Conservation (phyloP, 78 protist species). For the Cavenderia fasciculata region DNA sequence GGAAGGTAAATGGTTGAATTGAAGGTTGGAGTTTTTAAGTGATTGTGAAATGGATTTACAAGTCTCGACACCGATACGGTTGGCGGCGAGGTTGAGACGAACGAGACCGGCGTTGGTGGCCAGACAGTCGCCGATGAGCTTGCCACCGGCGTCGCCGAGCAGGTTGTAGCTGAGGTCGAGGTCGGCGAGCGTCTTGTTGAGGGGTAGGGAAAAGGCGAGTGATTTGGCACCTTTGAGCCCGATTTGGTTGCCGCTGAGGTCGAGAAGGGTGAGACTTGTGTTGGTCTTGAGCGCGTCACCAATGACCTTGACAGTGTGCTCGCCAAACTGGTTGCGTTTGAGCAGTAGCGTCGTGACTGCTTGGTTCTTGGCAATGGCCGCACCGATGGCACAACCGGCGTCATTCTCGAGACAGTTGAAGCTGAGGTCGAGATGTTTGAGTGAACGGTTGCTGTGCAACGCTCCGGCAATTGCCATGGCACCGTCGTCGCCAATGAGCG, state of each 20-base stretch:
- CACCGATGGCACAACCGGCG: conserved; percentile 21
- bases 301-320: background rate
- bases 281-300: conserved; percentile 29
- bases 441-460: background rate
- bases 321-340: conserved; percentile 26
- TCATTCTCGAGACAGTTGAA: conserved; percentile 14
- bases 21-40: background rate
- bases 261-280: background rate
- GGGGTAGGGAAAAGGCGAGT: conserved; percentile 27
- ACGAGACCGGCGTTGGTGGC: conserved; percentile 5
- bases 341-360: background rate
- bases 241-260: conserved; percentile 32
- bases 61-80: background rate
- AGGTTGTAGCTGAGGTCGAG: conserved; percentile 24
- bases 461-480: background rate
- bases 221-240: conserved; percentile 41
- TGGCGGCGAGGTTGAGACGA: conserved; percentile 19
- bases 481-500: conserved; percentile 6
- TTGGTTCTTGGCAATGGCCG: conserved; percentile 8
- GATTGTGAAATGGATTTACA: conserved; percentile 4
- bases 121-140: conserved; percentile 25
- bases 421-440: conserved; percentile 1
- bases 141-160: conserved; percentile 43
- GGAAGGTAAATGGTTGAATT: background rate
- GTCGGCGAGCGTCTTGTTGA: conserved; percentile 25